phyloP scores from a whole-genome alignment of 2,329 filamentous ascomycete species.

The Aspergillus sp. region DNA sequence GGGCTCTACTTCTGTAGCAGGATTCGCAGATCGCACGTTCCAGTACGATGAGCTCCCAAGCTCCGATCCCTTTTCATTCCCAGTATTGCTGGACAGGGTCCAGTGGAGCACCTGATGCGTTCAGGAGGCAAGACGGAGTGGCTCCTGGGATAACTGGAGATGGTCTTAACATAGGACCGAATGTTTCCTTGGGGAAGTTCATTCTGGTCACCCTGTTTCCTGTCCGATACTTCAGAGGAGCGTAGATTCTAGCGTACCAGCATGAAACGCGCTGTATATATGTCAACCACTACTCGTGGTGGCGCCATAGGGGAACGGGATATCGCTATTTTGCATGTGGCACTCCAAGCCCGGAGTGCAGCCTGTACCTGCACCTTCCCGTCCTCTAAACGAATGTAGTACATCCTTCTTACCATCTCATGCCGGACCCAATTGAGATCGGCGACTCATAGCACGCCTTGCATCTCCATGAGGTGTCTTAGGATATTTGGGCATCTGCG shows the following conservation, averaged over 20 bases:
- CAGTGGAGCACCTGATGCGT: neutral
- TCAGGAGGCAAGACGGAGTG: neutral
- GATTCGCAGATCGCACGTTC: neutral
- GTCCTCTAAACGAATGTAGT: neutral
- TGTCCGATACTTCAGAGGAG: neutral
- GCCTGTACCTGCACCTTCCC: neutral
- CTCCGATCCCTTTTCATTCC: neutral
- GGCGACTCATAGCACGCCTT: neutral
- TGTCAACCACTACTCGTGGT: too few relatives aligned
- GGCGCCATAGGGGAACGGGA: too few relatives aligned
- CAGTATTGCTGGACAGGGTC: neutral
- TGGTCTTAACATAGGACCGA: neutral
- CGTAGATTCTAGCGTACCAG: too few relatives aligned
- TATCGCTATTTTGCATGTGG: too few relatives aligned
- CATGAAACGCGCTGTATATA: too few relatives aligned
- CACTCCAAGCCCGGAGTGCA: neutral
- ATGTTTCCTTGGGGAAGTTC: neutral
- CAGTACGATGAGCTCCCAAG: neutral
- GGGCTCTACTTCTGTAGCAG: neutral
- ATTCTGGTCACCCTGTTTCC: neutral
- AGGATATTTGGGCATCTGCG: neutral
- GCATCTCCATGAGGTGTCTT: neutral
- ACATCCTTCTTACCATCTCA: neutral
- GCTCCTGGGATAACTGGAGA: neutral
- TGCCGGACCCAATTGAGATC: neutral